Evolutionary conservation across 371 early-diverging fungal genomes (phyloP).

Genomic region (Rhizopus delemar): DNA sequence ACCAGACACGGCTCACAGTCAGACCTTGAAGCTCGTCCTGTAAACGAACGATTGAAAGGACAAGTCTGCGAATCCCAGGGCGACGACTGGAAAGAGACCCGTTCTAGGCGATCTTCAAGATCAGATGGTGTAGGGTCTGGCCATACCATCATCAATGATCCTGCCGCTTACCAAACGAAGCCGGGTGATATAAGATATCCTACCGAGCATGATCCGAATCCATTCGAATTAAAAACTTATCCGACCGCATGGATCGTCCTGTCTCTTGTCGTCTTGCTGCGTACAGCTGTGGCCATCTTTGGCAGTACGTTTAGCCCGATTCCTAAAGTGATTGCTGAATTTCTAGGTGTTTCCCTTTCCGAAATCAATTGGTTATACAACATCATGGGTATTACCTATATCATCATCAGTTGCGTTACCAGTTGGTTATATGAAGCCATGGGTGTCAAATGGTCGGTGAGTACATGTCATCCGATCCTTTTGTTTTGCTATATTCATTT

Average conservation of each 20-base stretch:
- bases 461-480: background rate
- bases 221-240: conserved; percentile 28
- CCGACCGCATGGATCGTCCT: conserved; percentile 42
- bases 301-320: conserved; percentile 47
- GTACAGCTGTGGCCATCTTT: conserved; percentile 40
- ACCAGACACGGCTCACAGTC: no score
- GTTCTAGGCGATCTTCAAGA: background rate
- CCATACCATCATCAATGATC: conserved; percentile 15
- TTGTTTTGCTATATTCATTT: conserved; percentile 1
- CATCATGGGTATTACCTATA: conserved; percentile 50
- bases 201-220: background rate
- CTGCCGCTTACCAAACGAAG: background rate
- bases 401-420: conserved; percentile 50
- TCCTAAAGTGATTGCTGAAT: conserved; percentile 40
- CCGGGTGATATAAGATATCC: background rate
- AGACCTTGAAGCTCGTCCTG: background rate
- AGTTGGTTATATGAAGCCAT: conserved; percentile 51
- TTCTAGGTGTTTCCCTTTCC: conserved; percentile 31
- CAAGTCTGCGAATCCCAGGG: background rate
- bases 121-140: conserved; percentile 11
- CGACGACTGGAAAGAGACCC: background rate
- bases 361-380: conserved; percentile 48
- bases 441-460: conserved; percentile 51
- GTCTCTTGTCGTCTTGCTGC: conserved; percentile 34
- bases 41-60: background rate